Evolutionary conservation across 495 filamentous ascomycete species (phyloP), one percentile per base, ranked within the genome.

Genomic region (Talaromyces adpressus): DNA sequence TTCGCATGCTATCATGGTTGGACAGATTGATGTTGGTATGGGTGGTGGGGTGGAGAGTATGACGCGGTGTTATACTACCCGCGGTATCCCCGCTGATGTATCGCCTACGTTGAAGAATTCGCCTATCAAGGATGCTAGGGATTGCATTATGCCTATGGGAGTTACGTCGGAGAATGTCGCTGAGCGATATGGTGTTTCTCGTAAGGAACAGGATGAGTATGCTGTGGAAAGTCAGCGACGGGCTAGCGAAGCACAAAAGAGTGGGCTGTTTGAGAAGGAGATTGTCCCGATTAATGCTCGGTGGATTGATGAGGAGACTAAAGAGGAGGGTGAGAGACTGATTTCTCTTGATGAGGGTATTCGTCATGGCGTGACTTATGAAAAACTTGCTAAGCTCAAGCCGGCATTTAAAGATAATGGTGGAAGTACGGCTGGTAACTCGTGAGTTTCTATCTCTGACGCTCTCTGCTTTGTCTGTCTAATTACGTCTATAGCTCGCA

Each of bases 111-210:
- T 93, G 54, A 80, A 70, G 59, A 77, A 86, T 0, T 82, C 75
- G 6, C 67, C 68, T 2, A 80, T 84, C 59, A 87, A 90, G 67
- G 90, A 94, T 69, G 85, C 89, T 0, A 63, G 65, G 29, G 92
- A 96, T 72, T 92, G 90, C 79, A 79, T 89, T 78, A 81, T 90
- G 79, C 85, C 90, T 20, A 96, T 96, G 92, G 88, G 92, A 6
- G 89, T 91, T 83, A 96, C 92, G 1, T 89, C 85, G 16, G 92
- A 96, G 77, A 96, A 96, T 71, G 90, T 96, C 7, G 89, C 84
- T 59, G 82, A 79, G 62, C 89, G 94, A 72, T 96, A 95, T 70
- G 81, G 86, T 53, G 83, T 96, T 67, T 74, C 83, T 9, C 82
- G 92, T 29, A 83, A 89, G 69, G 71, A 72, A 57, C 89, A 94